phyloP scores from a whole-genome alignment of 495 filamentous ascomycete species.

The Penicillium daleae region DNA sequence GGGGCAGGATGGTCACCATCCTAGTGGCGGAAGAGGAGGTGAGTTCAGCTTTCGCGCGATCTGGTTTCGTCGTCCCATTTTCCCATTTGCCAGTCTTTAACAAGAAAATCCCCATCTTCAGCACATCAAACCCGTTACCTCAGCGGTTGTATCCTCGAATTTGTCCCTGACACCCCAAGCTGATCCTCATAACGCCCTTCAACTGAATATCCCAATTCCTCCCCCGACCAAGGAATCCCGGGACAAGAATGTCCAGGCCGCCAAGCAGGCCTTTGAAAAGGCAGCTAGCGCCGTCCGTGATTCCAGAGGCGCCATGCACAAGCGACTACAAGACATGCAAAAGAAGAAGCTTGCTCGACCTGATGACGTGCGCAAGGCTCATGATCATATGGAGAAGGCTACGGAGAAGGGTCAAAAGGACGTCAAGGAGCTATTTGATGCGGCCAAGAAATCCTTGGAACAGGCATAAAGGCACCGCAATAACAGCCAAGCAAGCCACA shows the following conservation, averaged over 20 bases:
- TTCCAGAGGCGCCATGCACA: slow-evolving; percentile 61
- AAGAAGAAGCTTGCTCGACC: slow-evolving; percentile 58
- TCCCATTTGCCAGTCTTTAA: background rate
- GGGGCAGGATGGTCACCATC: slow-evolving; percentile 67
- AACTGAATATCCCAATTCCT: slow-evolving; percentile 74
- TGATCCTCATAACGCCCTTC: slow-evolving; percentile 66
- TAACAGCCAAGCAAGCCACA: background rate
- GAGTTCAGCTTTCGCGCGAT: slow-evolving; percentile 22
- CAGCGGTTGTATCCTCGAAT: slow-evolving; percentile 68
- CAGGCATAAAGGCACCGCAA: slow-evolving; percentile 26
- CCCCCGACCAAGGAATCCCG: slow-evolving; percentile 65
- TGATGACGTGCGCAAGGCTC: slow-evolving; percentile 70
- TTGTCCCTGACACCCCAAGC: slow-evolving; percentile 76
- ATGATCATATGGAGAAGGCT: slow-evolving; percentile 73
- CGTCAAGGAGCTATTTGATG: slow-evolving; percentile 71
- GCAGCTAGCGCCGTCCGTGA: slow-evolving; percentile 57
- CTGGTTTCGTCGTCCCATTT: background rate
- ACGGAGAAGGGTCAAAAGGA: slow-evolving; percentile 69
- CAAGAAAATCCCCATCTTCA: slow-evolving; percentile 24
- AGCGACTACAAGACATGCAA: slow-evolving; percentile 65
- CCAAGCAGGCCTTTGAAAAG: slow-evolving; percentile 63
- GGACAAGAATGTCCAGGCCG: slow-evolving; percentile 55
- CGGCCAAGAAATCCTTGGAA: slow-evolving; percentile 62
- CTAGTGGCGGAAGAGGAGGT: slow-evolving; percentile 67
- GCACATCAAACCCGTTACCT: slow-evolving; percentile 72